Evolutionary conservation across 176 grass and related monocot species (phyloP).

Genomic region (Oryza rufipogon): DNA sequence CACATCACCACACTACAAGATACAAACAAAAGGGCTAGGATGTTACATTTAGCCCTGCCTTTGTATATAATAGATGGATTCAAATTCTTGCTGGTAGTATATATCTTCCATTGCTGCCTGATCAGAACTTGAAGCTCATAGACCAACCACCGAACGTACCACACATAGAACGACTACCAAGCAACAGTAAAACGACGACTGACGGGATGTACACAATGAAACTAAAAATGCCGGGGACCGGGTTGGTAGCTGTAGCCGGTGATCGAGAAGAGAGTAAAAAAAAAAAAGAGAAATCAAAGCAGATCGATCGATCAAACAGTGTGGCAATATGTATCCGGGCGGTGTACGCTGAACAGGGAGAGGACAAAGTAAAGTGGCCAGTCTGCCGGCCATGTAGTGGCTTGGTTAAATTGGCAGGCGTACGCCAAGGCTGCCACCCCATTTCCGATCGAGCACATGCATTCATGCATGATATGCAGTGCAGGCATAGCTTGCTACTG

Average conservation of each 20-base stretch:
- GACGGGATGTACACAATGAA: not conserved
- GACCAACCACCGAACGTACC: too few relatives aligned
- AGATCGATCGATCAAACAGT: not conserved
- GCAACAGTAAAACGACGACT: not conserved
- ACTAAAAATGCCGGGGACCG: not conserved
- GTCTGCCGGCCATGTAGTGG: not conserved
- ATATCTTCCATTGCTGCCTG: too few relatives aligned
- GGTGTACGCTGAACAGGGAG: not conserved
- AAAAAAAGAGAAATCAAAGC: not conserved
- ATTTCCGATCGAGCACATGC: not conserved
- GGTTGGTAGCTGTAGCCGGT: not conserved
- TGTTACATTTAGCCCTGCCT: too few relatives aligned
- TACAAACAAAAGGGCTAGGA: too few relatives aligned
- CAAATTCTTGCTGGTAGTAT: too few relatives aligned
- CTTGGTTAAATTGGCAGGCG: slow-evolving; percentile 19
- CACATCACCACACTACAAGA: too few relatives aligned
- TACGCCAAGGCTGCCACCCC: not conserved
- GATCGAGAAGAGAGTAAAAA: not conserved
- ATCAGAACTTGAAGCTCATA: too few relatives aligned
- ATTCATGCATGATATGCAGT: not conserved
- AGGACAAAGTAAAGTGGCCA: not conserved
- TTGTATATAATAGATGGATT: too few relatives aligned
- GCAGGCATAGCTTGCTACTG: not conserved
- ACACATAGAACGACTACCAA: too few relatives aligned
- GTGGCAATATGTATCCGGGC: not conserved